Base-by-base conservation (phyloP, 2,329 filamentous ascomycete genomes). In the Colletotrichum sp. region DNA sequence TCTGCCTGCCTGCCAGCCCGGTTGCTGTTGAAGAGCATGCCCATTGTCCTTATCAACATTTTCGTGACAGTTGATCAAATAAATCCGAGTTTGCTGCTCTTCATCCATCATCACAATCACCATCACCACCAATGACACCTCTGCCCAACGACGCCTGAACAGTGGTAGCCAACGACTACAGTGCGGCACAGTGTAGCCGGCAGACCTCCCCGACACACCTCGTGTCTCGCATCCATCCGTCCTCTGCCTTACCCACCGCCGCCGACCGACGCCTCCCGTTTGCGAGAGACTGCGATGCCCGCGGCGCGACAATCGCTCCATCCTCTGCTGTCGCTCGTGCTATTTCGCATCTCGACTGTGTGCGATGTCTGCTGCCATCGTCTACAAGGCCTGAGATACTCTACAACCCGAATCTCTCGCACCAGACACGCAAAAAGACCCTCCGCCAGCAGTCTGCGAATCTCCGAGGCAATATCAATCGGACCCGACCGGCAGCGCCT, bases 191-290 rank as follows among this genome's bases (percentile, higher is more conserved):
- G 70, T 64, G 52, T 24, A 15, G 30, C 15, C 48, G 52, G 67
- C 15, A 48, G 28, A 15, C 39, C 43, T 69, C 70, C 64, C 74
- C 74, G 74, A 76, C 28, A 76, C 74, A 48, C 30, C 64, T 74
- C 36, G 64, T 65, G 74, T 76, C 70, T 76, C 74, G 74, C 74
- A 68, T 74, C 74, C 74, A 32, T 73, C 74, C 70, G 70, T 73
- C 70, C 64, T 73, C 64, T 73, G 63, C 70, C 43, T 52, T 52
- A 21, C n/a, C 65, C 34, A 28, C 71, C 71, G 63, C 39, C 63
- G 68, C 69, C 69, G 63, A 72, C 63, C 55, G 73, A 67, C 66
- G 52, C 39, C 55, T 68, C 65, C 71, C 70, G 57, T 73, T 73
- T 39, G 64, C 57, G 28, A 60, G 64, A 32, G 39, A 73, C 30